phyloP scores from a whole-genome alignment of 1,284 basidiomycete genomes.

The Marasmius tenuissimus region DNA sequence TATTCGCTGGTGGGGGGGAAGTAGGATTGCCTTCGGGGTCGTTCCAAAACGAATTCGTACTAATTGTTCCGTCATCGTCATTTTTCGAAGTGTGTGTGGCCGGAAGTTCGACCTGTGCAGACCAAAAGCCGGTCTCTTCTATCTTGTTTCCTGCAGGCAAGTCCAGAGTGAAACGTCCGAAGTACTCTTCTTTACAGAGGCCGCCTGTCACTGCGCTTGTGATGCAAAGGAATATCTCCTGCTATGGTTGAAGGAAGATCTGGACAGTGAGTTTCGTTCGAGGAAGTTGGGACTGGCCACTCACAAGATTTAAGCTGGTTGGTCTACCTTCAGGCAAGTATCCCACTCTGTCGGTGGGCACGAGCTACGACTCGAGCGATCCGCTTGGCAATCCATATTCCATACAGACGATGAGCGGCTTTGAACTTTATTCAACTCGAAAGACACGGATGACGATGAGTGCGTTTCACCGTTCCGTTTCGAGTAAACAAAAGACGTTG shows the following conservation, averaged over 20 bases:
- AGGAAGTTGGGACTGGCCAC: conserved; percentile 24
- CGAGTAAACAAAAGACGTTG: no score
- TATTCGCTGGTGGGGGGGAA: conserved; percentile 47
- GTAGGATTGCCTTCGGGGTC: conserved; percentile 60
- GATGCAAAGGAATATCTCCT: conserved; percentile 95
- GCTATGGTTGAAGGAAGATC: conserved; percentile 26
- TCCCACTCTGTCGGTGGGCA: no score
- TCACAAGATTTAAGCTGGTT: conserved; percentile 48
- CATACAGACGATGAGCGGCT: no score
- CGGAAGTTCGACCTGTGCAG: conserved; percentile 62
- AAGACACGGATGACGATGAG: no score
- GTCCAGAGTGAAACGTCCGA: conserved; percentile 86
- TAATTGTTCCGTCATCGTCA: conserved; percentile 10
- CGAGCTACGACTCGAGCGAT: no score
- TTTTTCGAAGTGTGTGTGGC: conserved; percentile 26
- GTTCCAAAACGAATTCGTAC: conserved; percentile 49
- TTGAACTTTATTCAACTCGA: no score
- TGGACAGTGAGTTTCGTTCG: background rate
- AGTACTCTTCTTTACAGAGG: conserved; percentile 66
- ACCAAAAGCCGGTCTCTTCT: conserved; percentile 80
- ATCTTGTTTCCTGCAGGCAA: conserved; percentile 59
- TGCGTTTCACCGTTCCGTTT: no score
- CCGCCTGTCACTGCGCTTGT: conserved; percentile 68
- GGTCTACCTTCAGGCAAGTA: no score
- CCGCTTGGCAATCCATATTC: no score